These are phyloP conservation scores for Pleurotus eryngii DNA, from an alignment of 768 basidiomycete genomes.

Conservation along the genomic window DNA sequence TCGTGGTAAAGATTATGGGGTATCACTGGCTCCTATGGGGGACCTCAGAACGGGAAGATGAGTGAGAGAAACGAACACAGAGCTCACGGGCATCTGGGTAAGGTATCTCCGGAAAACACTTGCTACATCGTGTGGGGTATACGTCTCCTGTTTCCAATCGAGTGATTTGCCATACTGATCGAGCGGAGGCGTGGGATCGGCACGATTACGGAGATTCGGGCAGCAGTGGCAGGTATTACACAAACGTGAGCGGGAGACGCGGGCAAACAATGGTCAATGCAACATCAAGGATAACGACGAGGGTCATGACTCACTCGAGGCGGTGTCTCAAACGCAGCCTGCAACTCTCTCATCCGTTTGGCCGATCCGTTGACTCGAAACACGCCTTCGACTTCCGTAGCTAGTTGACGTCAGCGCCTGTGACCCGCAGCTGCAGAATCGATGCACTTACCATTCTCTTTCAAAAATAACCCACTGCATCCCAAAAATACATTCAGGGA, in stretches of 20 bases:
- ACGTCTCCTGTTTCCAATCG: constrained; percentile 83
- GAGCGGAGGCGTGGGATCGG: too few relatives aligned
- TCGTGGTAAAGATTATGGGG: constrained; percentile 86
- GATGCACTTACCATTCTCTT: constrained; percentile 72
- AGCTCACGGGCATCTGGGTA: constrained; percentile 89
- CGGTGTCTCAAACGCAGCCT: constrained; percentile 84
- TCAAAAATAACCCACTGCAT: constrained; percentile 83
- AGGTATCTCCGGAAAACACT: constrained; percentile 95
- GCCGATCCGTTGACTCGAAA: constrained; percentile 96
- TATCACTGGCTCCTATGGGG: constrained; percentile 84
- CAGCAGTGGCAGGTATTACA: too few relatives aligned
- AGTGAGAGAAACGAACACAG: constrained; percentile 7
- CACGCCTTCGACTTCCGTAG: constrained; percentile 89
- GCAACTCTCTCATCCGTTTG: constrained; percentile 94
- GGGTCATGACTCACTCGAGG: constrained; percentile 58
- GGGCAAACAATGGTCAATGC: neutral
- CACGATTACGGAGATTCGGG: too few relatives aligned
- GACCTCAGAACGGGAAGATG: neutral
- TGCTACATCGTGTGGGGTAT: constrained; percentile 95
- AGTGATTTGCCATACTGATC: constrained; percentile 87
- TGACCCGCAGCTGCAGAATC: neutral
- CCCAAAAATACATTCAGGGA: constrained; percentile 4
- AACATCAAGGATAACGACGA: neutral
- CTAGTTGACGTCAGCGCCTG: constrained; percentile 26
- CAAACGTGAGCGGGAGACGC: too few relatives aligned